phyloP scores from a whole-genome alignment of 129 eudicot species.

The carrot (Daucus carota) region DH1_v3.0 NC_030384.2:30690501-30691000 shows the following conservation, averaged over 20 bases:
- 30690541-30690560: constrained; percentile 17
- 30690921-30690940: too few relatives aligned
- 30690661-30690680: constrained; percentile 8
- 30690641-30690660: not conserved
- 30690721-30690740: not conserved
- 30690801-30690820: not conserved
- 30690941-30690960: too few relatives aligned
- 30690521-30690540: not conserved
- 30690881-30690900: not conserved
- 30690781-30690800: not conserved
- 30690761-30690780: not conserved
- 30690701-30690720: not conserved
- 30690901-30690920: too few relatives aligned
- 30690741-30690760: not conserved
- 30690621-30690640: constrained; percentile 12
- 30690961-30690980: too few relatives aligned
- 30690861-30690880: too few relatives aligned
- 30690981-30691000: too few relatives aligned
- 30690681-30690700: not conserved
- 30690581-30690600: constrained; percentile 20
- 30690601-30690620: constrained; percentile 15
- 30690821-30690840: not conserved
- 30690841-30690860: not conserved
- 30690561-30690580: constrained; percentile 14
- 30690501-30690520: not conserved